phyloP scores from a whole-genome alignment of 2,329 filamentous ascomycete genomes.

The Waltergamsia citrina region DNA sequence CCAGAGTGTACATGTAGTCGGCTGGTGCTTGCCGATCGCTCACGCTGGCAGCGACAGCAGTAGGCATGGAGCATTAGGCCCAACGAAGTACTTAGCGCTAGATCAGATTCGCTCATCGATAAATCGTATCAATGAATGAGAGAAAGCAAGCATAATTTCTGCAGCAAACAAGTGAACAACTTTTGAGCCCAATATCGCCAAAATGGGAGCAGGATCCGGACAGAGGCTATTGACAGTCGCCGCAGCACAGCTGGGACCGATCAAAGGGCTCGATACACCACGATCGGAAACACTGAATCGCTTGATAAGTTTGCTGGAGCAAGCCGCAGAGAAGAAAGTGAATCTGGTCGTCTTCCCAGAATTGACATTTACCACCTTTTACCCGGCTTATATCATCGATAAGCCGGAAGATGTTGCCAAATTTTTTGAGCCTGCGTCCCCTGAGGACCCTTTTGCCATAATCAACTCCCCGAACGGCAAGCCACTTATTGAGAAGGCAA shows the following conservation, averaged over 20 bases:
- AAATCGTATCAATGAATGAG: no score
- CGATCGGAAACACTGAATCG: slow-evolving; percentile 32
- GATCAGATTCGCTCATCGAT: no score
- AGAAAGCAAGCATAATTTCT: neutral
- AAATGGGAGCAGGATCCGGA: neutral
- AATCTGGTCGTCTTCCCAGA: slow-evolving; percentile 44
- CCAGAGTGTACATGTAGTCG: no score
- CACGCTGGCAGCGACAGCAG: no score
- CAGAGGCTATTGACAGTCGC: slow-evolving; percentile 23
- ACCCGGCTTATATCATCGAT: slow-evolving; percentile 38
- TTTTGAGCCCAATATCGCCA: neutral
- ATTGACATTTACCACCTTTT: slow-evolving; percentile 46
- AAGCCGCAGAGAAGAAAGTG: slow-evolving; percentile 31
- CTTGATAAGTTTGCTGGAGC: slow-evolving; percentile 37
- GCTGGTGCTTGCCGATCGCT: no score
- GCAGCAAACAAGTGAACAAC: no score
- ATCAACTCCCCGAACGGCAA: slow-evolving; percentile 30
- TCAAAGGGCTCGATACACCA: slow-evolving; percentile 24
- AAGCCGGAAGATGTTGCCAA: slow-evolving; percentile 30
- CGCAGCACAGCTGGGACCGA: slow-evolving; percentile 40
- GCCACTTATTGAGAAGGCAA: slow-evolving; percentile 37
- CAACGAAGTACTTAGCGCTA: no score
- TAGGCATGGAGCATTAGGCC: no score
- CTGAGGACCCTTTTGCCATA: slow-evolving; percentile 7
- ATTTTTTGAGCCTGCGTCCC: slow-evolving; percentile 40